Base-by-base conservation (phyloP, 805 yeast species). In the Spathaspora boniae region DNA sequence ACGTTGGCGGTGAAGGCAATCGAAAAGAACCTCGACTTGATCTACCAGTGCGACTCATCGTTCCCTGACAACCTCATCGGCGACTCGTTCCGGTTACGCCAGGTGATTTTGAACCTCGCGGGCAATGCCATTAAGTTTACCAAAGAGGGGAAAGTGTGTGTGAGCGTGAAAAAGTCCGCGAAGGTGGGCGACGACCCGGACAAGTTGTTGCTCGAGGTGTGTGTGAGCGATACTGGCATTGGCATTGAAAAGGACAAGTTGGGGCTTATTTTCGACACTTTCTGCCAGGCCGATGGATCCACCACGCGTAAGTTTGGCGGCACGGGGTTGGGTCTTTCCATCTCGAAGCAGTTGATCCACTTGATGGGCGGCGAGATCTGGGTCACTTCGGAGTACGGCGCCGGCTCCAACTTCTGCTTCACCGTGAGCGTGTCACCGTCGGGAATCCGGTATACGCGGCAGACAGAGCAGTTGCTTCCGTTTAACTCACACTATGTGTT, bases 291-390 rank as follows among this genome's bases (percentile, higher is more conserved):
- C 6, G 96, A 86, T 62, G 96, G 96, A 27, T 85, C 95, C 4
- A 86, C 95, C 2, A 86, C 95, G 2, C 75, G 95, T 56, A 86
- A 86, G 58, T 87, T 86, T 56, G 96, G 95, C 50, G 96, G 96
- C 51, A 87, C 95, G 3, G 96, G 96, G 44, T 69, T 86, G 30
- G 96, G 96, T 12, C 69, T 86, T 37, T 84, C 94, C 3, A 86
- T 86, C 56, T 87, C 95, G 7, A 86, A 85, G 57, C 87, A 86
- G 50, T 71, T 86, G 47, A 86, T 87, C 51, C 89, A 85, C 51
- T 70, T 86, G 45, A 86, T 87, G 95, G 95, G 95, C 28, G 96
- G 95, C 54, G 91, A 83, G 44, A 86, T 86, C 43, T 86, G 95
- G 95, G 95, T 87, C 18, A 76, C 85, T 16, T 84, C 94, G 0